A percentile compares a stretch with the other conserved stretches of the same genome.
Evolutionary conservation across 2,329 filamentous ascomycete species (phyloP).

Genomic region (Endothia cerciana): DNA sequence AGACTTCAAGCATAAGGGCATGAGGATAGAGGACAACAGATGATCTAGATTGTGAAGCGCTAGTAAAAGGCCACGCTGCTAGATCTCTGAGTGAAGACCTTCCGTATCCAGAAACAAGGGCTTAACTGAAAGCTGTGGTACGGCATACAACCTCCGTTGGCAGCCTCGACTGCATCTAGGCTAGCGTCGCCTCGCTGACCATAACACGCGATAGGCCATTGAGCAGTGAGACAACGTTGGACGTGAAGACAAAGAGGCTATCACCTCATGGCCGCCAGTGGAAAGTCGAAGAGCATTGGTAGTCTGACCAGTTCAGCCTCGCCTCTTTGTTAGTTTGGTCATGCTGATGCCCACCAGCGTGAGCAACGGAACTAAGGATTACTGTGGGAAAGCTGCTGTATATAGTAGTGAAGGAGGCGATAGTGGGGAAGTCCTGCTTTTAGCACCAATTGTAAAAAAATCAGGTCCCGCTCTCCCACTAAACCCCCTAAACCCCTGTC

Average conservation of each 20-base stretch:
- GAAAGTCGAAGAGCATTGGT: neutral
- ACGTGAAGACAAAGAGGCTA: neutral
- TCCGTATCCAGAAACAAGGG: neutral
- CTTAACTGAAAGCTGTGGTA: neutral
- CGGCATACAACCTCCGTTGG: slow-evolving; percentile 9
- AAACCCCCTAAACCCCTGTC: neutral
- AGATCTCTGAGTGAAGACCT: neutral
- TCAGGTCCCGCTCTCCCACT: neutral
- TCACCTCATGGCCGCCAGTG: neutral
- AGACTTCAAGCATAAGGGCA: neutral
- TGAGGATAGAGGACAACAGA: neutral
- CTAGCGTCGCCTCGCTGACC: neutral
- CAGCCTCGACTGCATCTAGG: slow-evolving; percentile 10
- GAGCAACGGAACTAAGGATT: neutral
- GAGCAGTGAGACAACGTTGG: neutral
- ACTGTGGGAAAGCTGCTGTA: neutral
- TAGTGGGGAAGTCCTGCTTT: neutral
- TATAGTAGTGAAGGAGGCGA: neutral
- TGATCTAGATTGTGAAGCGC: neutral
- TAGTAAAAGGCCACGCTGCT: neutral
- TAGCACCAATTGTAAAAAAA: neutral
- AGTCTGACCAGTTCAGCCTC: neutral
- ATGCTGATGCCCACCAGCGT: neutral
- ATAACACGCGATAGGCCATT: slow-evolving; percentile 18
- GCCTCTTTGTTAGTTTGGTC: neutral